Conservation (phyloP, 2,329 filamentous ascomycete species). For the Monilinia fructigena region DNA sequence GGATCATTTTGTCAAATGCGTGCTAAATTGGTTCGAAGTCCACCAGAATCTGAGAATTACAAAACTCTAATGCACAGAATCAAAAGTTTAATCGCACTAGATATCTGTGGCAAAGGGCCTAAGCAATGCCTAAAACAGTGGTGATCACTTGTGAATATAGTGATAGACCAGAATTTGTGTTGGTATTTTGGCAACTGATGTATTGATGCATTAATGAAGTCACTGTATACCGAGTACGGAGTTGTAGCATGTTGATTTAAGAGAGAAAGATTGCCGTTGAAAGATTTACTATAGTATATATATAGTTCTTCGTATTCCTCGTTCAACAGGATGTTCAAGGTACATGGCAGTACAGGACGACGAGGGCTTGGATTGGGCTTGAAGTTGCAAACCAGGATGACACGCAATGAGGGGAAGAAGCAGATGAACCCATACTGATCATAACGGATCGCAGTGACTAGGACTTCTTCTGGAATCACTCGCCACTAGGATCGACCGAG, state of each 20-base stretch:
- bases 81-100: not conserved
- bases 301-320: not conserved
- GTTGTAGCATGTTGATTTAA: not conserved
- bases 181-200: constrained; percentile 1
- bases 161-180: not conserved
- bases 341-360: not conserved
- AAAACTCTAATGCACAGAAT: constrained; percentile 3
- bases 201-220: not conserved
- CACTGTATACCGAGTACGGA: not conserved
- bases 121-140: not conserved
- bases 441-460: not conserved
- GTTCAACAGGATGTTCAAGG: not conserved
- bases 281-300: not conserved
- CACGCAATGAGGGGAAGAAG: not conserved
- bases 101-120: not conserved
- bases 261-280: not conserved
- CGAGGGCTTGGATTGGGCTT: not conserved
- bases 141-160: too few relatives aligned
- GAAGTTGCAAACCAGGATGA: not conserved
- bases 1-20: not conserved
- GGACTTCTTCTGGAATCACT: not conserved
- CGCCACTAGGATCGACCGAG: not conserved
- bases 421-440: not conserved
- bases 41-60: not conserved
- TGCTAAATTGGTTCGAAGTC: constrained; percentile 1